Conservation (phyloP, 2,329 filamentous ascomycete species). For the Scedosporium aurantiacum region DNA sequence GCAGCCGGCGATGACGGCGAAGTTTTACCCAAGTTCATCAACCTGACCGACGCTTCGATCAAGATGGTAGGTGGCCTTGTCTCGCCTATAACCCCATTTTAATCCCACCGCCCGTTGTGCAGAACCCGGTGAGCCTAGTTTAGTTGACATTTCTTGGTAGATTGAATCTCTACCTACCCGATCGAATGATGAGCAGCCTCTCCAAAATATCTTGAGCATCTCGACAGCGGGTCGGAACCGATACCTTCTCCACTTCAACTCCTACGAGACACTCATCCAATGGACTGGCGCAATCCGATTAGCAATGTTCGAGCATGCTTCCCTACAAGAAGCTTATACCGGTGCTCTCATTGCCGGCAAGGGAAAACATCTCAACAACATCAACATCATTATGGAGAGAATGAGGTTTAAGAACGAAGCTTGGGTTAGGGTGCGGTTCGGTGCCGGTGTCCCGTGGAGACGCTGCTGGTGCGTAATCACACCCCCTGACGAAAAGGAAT, state of each 20-base stretch:
- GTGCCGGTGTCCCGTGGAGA: slow-evolving; percentile 89
- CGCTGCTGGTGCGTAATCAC: slow-evolving; percentile 94
- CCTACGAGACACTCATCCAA: slow-evolving; percentile 80
- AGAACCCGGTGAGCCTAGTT: too few relatives aligned
- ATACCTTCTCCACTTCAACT: slow-evolving; percentile 93
- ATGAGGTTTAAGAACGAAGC: slow-evolving; percentile 69
- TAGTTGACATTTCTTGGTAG: slow-evolving; percentile 27
- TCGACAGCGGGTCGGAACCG: slow-evolving; percentile 93
- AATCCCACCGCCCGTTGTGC: neutral
- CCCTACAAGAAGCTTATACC: slow-evolving; percentile 91
- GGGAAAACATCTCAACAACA: slow-evolving; percentile 80
- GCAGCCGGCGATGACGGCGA: slow-evolving; percentile 74
- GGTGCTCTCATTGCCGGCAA: slow-evolving; percentile 92
- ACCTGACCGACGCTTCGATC: slow-evolving; percentile 91
- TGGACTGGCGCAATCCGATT: slow-evolving; percentile 94
- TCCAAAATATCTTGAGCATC: slow-evolving; percentile 91
- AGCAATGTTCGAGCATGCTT: slow-evolving; percentile 87
- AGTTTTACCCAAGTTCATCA: slow-evolving; percentile 86
- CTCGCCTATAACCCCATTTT: neutral
- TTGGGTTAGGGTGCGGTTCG: slow-evolving; percentile 92
- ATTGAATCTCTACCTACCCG: slow-evolving; percentile 84
- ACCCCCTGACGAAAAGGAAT: slow-evolving; percentile 89
- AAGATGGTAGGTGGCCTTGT: slow-evolving; percentile 83
- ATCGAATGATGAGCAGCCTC: slow-evolving; percentile 60
- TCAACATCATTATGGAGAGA: slow-evolving; percentile 77